A percentile compares a stretch with the other conserved stretches of the same genome.
These are phyloP conservation scores for Dendryphion nanum DNA, from an alignment of 2,329 filamentous ascomycete genomes.

Conservation along the genomic window DNA sequence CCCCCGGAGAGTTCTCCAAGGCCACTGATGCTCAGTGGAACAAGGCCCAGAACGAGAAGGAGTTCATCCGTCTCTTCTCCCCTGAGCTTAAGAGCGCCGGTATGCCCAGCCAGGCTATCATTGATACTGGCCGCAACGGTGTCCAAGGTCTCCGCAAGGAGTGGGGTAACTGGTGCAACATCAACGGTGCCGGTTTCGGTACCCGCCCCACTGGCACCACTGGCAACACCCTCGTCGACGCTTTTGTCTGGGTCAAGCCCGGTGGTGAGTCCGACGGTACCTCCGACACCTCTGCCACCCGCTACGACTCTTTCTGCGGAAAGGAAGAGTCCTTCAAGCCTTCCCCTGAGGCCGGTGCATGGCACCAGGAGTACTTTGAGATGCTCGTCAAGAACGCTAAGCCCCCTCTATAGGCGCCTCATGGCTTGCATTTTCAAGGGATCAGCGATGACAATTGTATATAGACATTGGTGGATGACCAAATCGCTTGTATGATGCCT, in stretches of 20 bases:
- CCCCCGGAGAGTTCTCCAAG: conserved; percentile 37
- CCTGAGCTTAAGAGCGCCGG: conserved; percentile 49
- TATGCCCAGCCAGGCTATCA: conserved; percentile 56
- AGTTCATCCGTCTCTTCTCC: conserved; percentile 52
- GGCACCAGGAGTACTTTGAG: conserved; percentile 56
- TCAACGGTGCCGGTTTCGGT: conserved; percentile 64
- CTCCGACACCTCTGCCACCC: conserved; percentile 40
- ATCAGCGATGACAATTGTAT: conserved; percentile 1
- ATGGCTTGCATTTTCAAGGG: background rate
- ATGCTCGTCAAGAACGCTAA: conserved; percentile 38
- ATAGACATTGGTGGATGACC: conserved; percentile 4
- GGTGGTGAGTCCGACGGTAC: conserved; percentile 58
- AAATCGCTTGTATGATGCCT: background rate
- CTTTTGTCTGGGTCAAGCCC: conserved; percentile 71
- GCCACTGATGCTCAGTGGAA: conserved; percentile 36
- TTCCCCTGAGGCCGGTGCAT: conserved; percentile 67
- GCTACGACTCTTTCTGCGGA: conserved; percentile 60
- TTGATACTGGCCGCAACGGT: conserved; percentile 60
- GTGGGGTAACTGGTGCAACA: conserved; percentile 70
- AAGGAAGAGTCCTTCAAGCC: conserved; percentile 57
- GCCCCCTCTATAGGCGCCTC: conserved; percentile 31
- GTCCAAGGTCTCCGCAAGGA: conserved; percentile 44
- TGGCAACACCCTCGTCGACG: conserved; percentile 58
- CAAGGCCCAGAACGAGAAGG: conserved; percentile 53
- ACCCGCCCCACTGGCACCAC: conserved; percentile 59